A percentile compares a stretch with the other conserved stretches of the same genome.
Conservation (phyloP, 2,329 filamentous ascomycete genomes). For the Fusarium haematococcum region DNA sequence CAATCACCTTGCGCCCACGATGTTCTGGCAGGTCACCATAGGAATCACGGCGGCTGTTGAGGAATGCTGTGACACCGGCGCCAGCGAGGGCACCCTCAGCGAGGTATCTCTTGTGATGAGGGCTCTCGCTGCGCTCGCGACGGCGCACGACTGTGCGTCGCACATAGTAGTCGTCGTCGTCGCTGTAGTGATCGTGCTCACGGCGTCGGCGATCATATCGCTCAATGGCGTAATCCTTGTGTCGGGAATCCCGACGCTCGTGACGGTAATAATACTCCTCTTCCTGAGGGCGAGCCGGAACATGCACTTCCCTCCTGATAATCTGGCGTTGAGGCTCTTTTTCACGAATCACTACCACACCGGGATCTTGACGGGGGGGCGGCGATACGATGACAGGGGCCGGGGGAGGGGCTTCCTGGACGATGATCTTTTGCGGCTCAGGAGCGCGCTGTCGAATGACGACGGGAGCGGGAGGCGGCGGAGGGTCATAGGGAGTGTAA, state of each 20-base stretch:
- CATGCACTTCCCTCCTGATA: background rate
- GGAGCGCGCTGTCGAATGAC: conserved; percentile 67
- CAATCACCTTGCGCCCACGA: conserved; percentile 68
- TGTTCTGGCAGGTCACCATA: conserved; percentile 63
- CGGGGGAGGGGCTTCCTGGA: conserved; percentile 67
- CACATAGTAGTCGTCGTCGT: conserved; percentile 62
- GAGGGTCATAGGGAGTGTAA: conserved; percentile 64
- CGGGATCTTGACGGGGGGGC: conserved; percentile 57
- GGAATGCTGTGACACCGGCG: conserved; percentile 70
- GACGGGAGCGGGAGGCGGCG: conserved; percentile 59
- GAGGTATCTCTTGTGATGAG: conserved; percentile 68
- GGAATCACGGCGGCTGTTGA: conserved; percentile 65
- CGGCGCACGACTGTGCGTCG: conserved; percentile 61
- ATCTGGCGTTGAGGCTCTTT: conserved; percentile 52
- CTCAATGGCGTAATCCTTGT: conserved; percentile 50
- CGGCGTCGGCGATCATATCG: conserved; percentile 56
- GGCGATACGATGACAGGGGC: conserved; percentile 62
- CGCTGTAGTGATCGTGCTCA: conserved; percentile 58
- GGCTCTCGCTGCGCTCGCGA: conserved; percentile 63
- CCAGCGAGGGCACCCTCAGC: conserved; percentile 75
- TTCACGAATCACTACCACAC: conserved; percentile 58
- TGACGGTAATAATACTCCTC: conserved; percentile 67
- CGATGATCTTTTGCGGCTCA: conserved; percentile 70
- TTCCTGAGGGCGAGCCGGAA: conserved; percentile 42
- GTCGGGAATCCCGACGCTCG: conserved; percentile 56